A percentile compares a stretch with the other conserved stretches of the same genome.
phyloP scores from a whole-genome alignment of 2,329 filamentous ascomycete genomes.

The Cercospora zeina region DNA sequence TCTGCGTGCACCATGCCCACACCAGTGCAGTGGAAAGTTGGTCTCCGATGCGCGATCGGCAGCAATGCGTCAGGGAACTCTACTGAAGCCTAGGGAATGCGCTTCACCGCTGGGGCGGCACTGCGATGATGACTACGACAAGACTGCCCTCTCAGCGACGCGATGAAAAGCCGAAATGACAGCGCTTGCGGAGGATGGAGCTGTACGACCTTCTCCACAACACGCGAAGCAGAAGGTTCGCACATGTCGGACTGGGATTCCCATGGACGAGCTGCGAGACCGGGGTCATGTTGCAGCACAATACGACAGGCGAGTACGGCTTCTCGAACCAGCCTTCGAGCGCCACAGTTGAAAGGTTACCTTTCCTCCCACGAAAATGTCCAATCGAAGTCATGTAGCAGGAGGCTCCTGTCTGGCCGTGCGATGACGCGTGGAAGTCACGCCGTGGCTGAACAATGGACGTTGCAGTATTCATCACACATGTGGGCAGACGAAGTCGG shows the following conservation, averaged over 20 bases:
- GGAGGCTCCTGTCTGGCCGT: background rate
- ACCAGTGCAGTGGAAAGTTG: background rate
- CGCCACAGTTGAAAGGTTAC: background rate
- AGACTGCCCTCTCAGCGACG: background rate
- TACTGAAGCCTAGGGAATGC: background rate
- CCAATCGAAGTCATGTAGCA: background rate
- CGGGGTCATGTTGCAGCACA: background rate
- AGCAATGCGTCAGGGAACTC: constrained; percentile 1
- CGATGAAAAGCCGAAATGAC: constrained; percentile 18
- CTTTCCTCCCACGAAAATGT: background rate
- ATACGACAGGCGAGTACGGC: background rate
- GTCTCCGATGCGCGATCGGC: background rate
- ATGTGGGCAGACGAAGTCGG: background rate
- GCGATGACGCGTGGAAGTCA: background rate
- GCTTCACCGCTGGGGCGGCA: background rate
- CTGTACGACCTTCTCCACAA: background rate
- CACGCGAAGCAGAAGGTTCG: background rate
- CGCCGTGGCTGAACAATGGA: background rate
- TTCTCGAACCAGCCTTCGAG: background rate
- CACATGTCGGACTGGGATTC: background rate
- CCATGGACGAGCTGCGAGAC: background rate
- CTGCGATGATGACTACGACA: background rate
- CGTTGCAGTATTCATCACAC: background rate
- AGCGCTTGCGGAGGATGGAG: constrained; percentile 1
- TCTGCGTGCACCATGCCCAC: background rate